Evolutionary conservation across 352 stramenopile genomes (phyloP).

Genomic region (Achlya hypogyna): DNA sequence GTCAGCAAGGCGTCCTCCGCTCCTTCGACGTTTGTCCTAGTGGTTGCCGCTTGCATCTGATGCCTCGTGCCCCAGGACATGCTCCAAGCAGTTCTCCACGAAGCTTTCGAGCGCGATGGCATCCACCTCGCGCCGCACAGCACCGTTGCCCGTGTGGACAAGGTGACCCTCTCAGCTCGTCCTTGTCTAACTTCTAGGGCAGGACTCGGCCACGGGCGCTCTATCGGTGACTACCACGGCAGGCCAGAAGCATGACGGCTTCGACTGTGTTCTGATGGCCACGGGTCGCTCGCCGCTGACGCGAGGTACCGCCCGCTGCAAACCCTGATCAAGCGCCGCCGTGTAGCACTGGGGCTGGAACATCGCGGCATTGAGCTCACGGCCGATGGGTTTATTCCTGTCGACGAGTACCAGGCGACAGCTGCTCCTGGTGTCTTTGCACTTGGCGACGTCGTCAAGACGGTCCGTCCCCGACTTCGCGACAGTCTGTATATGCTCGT

Average conservation of each 20-base stretch:
- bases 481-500: not conserved
- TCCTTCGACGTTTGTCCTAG: slow-evolving; percentile 68
- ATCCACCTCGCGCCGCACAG: slow-evolving; percentile 40
- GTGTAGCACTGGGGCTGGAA: slow-evolving; percentile 59
- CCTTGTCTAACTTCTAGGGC: slow-evolving; percentile 32
- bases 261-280: slow-evolving; percentile 87
- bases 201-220: slow-evolving; percentile 32
- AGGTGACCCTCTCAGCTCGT: slow-evolving; percentile 19
- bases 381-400: slow-evolving; percentile 56
- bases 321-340: slow-evolving; percentile 15
- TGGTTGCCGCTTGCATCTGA: not conserved
- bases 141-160: slow-evolving; percentile 33
- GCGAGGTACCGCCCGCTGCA: not conserved
- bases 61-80: slow-evolving; percentile 26
- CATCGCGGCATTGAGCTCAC: slow-evolving; percentile 53
- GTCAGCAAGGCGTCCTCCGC: slow-evolving; percentile 75
- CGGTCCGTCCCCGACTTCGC: slow-evolving; percentile 16
- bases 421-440: slow-evolving; percentile 69
- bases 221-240: not conserved
- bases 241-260: slow-evolving; percentile 26
- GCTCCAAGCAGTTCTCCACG: slow-evolving; percentile 40
- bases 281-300: slow-evolving; percentile 42
- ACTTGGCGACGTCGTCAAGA: slow-evolving; percentile 55
- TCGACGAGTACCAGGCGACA: slow-evolving; percentile 89
- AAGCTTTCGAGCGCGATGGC: slow-evolving; percentile 47